These are phyloP conservation scores for Sphagnum contortum DNA, from an alignment of 225 moss, liverwort and hornwort genomes.

Conservation along the genomic window DNA sequence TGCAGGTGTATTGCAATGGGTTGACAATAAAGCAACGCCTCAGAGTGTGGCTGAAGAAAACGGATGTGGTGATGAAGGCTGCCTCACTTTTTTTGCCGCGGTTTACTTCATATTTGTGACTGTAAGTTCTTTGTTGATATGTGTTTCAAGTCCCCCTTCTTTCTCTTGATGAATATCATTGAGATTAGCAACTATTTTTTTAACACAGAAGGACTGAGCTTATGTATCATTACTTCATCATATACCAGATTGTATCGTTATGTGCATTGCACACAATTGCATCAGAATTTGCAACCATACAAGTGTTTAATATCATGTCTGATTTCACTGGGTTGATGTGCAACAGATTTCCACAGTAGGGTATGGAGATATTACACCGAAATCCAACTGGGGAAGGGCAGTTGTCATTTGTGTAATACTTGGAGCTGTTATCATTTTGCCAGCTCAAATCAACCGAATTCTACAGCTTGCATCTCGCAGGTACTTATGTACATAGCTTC, in stretches of 20 bases:
- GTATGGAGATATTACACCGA: slow-evolving; percentile 77
- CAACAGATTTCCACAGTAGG: slow-evolving; percentile 90
- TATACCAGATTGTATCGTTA: no score
- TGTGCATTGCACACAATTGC: no score
- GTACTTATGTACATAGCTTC: slow-evolving; percentile 13
- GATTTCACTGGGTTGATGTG: background rate
- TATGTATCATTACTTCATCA: no score
- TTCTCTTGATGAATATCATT: background rate
- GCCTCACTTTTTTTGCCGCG: slow-evolving; percentile 71
- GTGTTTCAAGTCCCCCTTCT: background rate
- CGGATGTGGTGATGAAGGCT: slow-evolving; percentile 47
- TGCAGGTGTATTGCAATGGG: slow-evolving; percentile 84
- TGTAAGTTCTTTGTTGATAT: slow-evolving; percentile 21
- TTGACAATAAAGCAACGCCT: slow-evolving; percentile 62
- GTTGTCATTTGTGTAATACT: slow-evolving; percentile 57
- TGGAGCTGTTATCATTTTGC: slow-evolving; percentile 56
- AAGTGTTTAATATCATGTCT: no score
- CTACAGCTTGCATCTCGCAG: slow-evolving; percentile 71
- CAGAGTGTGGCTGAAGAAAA: slow-evolving; percentile 20
- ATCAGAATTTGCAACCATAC: no score
- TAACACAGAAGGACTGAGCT: no score
- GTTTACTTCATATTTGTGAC: slow-evolving; percentile 86
- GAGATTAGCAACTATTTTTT: no score
- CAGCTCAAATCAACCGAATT: slow-evolving; percentile 71
- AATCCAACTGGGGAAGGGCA: slow-evolving; percentile 56